phyloP scores from a whole-genome alignment of 768 basidiomycete genomes.

The Ramaria rubella region DNA sequence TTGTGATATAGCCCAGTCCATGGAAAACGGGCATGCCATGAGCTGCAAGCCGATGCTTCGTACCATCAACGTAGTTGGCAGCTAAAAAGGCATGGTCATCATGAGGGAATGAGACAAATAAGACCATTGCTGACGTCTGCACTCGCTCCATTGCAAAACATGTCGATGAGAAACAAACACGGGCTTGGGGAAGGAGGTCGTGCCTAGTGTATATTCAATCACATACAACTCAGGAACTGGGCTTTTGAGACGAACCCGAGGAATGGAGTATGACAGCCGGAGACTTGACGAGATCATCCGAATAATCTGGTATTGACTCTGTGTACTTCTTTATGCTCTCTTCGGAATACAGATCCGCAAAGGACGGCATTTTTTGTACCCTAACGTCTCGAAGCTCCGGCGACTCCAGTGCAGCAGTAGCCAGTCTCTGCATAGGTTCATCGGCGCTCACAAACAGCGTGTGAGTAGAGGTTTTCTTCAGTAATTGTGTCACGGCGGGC shows the following conservation, averaged over 20 bases:
- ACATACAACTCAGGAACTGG: no score
- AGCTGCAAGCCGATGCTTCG: background rate
- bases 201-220: no score
- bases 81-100: no score
- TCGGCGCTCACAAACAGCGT: conserved; percentile 20
- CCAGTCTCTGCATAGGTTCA: conserved; percentile 14
- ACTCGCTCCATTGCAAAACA: background rate
- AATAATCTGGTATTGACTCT: background rate
- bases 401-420: background rate
- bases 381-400: no score
- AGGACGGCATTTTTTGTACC: conserved; percentile 12
- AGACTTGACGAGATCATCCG: no score
- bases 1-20: conserved; percentile 1
- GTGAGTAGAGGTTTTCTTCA: conserved; percentile 17
- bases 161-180: background rate
- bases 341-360: conserved; percentile 16
- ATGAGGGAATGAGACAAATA: no score
- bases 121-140: conserved; percentile 14
- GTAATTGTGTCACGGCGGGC: conserved; percentile 29
- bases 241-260: no score
- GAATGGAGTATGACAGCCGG: conserved; percentile 14
- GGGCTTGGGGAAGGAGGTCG: background rate
- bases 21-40: background rate
- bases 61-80: background rate
- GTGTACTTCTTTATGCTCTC: background rate